Base-by-base conservation (phyloP, 1,284 basidiomycete genomes). In the Irpex sp. region DNA sequence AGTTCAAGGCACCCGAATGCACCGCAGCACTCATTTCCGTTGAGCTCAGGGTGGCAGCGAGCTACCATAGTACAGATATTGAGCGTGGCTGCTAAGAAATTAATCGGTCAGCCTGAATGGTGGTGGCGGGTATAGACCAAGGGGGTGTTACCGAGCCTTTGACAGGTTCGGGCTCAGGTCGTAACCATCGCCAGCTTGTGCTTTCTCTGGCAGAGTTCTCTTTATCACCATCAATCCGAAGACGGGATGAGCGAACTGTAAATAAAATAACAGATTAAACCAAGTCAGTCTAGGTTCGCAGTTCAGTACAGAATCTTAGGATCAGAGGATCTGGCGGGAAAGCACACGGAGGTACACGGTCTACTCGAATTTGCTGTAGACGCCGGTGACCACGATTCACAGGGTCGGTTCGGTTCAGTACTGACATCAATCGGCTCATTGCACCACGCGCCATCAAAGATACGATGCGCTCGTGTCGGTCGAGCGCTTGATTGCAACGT, bases 401-500 rank as follows among this genome's bases (percentile, higher is more conserved):
- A 52, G 19, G n/a, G 19, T 52, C 51, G 21, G 51, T 52, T 26
- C 51, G 51, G 19, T 52, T 52, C 11, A 17, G 21, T 19, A 52
- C 51, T 19, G 11, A n/a, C 51, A 26, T 15, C 19, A 3, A 51
- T 51, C 49, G 17, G 34, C 54, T 31, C 54, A 56, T 56, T 56
- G 54, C 31, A 36, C 19, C 54, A 8, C 31, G 7, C 54, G 54
- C 54, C 54, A 56, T 56, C 54, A 56, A 34, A 19, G 54, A 56
- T 56, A 34, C 54, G 54, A 56, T 36, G 34, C 54, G 19, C 40
- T 36, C 54, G 19, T 21, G 54, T 56, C 54, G 54, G 54, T 56
- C 54, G 54, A 56, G 54, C 54, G 54, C 26, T 34, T 56, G 31
- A 56, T 56, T 36, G 54, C 54, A 56, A 56, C 54, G 54, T 56